Base-by-base conservation (phyloP, 2,329 filamentous ascomycete species). In the Lachnellula arida region DNA sequence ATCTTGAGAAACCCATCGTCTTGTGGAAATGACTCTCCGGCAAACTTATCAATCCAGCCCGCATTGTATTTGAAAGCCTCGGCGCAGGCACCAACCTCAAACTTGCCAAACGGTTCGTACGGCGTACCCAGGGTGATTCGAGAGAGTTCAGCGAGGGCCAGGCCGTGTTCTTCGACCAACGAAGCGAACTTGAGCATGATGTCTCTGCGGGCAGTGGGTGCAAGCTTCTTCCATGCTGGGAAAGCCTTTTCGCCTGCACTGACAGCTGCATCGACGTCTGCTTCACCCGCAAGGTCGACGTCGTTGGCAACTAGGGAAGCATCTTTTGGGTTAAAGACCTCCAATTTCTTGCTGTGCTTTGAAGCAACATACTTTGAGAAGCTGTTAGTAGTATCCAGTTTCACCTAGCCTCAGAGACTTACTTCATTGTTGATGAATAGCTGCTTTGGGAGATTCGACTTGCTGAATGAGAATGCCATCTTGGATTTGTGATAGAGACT, bases 401-500 rank as follows among this genome's bases (percentile, higher is more conserved):
- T 11, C 4, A 14, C 3, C 2, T 23, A 12, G 17, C 2, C 6
- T 15, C 12, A 7, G 35, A 40, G 14, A 52, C 51, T 35, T 49
- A 76, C 76, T 68, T 77, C 70, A 62, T 78, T 76, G 63, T 81
- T 78, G 67, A 81, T 80, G 62, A 79, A 78, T 53, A 80, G 70
- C 17, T 73, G 70, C 57, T 74, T 69, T 23, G 61, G 61, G 22
- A 75, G 65, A 46, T 73, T 73, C 43, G 68, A 65, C 14, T 59
- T 53, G 11, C 66, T 71, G 61, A 66, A 72, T 32, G 60, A 61
- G 57, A 73, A 67, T n/a, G 66, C 54, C 60, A 62, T 62, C 2
- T 50, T 23, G 40, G 2, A 3, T 25, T 22, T 32, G 23, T 44
- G 17, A 14, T 40, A 25, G 17, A n/a, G 7, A 54, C 5, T 17